Percentiles rank a stretch among this genome's conserved stretches.
phyloP scores from a whole-genome alignment of 2,329 filamentous ascomycete genomes.

The Magnaporthiopsis rhizophila region DNA sequence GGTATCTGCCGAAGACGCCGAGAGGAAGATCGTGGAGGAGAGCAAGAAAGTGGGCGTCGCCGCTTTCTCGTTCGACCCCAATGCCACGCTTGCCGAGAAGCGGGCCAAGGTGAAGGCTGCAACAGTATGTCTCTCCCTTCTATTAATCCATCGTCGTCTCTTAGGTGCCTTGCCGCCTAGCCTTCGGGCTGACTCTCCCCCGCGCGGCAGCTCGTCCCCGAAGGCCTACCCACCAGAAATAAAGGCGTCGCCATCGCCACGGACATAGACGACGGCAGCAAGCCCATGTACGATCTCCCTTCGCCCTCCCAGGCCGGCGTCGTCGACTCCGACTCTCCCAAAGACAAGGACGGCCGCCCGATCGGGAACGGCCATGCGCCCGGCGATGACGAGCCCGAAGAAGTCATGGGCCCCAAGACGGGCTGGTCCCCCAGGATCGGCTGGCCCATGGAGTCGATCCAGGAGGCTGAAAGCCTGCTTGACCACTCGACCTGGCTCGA shows the following conservation, averaged over 20 bases:
- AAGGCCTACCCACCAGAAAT: conserved; percentile 51
- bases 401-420: conserved; percentile 48
- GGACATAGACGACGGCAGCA: conserved; percentile 67
- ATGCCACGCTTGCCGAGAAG: conserved; percentile 80
- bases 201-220: conserved; percentile 47
- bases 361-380: conserved; percentile 42
- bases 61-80: conserved; percentile 79
- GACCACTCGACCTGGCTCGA: conserved; percentile 89
- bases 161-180: background rate
- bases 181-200: conserved; percentile 12
- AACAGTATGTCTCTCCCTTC: conserved; percentile 29
- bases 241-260: conserved; percentile 66
- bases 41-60: conserved; percentile 70
- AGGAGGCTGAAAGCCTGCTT: conserved; percentile 60
- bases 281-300: conserved; percentile 68
- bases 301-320: conserved; percentile 63
- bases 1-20: conserved; percentile 61
- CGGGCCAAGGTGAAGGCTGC: conserved; percentile 70
- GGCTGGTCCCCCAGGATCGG: conserved; percentile 90
- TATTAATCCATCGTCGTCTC: background rate
- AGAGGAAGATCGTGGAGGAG: conserved; percentile 67
- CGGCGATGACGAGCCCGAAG: conserved; percentile 49
- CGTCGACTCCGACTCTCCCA: conserved; percentile 44
- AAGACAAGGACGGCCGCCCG: conserved; percentile 39
- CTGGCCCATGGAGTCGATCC: conserved; percentile 48